A percentile compares a stretch with the other conserved stretches of the same genome.
Evolutionary conservation across 2,329 filamentous ascomycete genomes (phyloP).

Genomic region (Fusarium sp.): DNA sequence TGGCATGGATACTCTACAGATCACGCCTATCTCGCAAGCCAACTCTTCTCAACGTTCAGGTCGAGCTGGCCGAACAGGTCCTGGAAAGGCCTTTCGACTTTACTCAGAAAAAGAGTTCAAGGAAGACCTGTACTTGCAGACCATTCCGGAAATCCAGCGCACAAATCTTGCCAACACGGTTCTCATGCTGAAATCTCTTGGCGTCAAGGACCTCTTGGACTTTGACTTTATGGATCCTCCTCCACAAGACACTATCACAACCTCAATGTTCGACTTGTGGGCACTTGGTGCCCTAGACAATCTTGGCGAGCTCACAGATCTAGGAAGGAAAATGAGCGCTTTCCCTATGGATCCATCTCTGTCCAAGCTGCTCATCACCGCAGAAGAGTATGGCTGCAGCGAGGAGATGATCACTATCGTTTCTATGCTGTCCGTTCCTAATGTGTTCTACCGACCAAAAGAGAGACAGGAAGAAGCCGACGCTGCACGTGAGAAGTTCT

Average conservation of each 20-base stretch:
- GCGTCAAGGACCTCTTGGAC: conserved; percentile 92
- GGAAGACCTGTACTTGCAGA: conserved; percentile 95
- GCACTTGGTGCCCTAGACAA: conserved; percentile 94
- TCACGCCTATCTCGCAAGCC: conserved; percentile 96
- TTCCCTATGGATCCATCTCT: conserved; percentile 98
- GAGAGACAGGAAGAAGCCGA: conserved; percentile 98
- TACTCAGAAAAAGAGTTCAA: conserved; percentile 96
- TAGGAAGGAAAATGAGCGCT: conserved; percentile 93
- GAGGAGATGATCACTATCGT: conserved; percentile 99
- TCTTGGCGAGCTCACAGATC: conserved; percentile 86
- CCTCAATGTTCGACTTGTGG: conserved; percentile 97
- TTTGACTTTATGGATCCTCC: conserved; percentile 99
- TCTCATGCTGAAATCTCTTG: conserved; percentile 91
- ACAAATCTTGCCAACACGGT: conserved; percentile 97
- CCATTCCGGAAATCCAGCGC: conserved; percentile 96
- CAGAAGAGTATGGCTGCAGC: conserved; percentile 89
- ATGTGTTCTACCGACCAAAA: conserved; percentile 96
- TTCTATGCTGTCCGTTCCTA: conserved; percentile 96
- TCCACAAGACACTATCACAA: conserved; percentile 97
- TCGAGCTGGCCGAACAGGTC: conserved; percentile 92
- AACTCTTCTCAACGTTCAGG: conserved; percentile 95
- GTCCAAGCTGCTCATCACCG: conserved; percentile 93
- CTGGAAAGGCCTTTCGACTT: conserved; percentile 93
- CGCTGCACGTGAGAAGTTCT: conserved; percentile 95
- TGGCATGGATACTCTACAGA: conserved; percentile 99